Conservation (phyloP, 352 stramenopile species). For the Globisporangium canariense region DNA sequence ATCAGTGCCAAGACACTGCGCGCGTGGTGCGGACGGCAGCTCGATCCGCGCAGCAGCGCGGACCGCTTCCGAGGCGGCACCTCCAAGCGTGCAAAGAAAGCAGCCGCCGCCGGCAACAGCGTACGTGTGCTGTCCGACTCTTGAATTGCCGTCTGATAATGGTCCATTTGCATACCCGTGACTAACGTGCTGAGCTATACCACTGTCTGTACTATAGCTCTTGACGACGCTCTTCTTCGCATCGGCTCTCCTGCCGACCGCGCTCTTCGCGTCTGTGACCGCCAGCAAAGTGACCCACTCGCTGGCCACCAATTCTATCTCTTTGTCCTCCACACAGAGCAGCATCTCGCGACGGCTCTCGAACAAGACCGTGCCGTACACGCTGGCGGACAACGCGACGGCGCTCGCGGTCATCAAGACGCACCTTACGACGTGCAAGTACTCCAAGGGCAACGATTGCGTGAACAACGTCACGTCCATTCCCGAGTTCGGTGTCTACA, state of each 20-base stretch:
- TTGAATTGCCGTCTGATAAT: constrained; percentile 1
- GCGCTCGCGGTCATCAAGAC: constrained; percentile 35
- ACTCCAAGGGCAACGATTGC: constrained; percentile 58
- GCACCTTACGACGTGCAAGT: constrained; percentile 61
- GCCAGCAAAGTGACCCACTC: neutral
- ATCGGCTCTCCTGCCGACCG: constrained; percentile 35
- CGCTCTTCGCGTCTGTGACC: neutral
- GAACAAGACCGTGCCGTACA: constrained; percentile 27
- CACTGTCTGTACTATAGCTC: constrained; percentile 16
- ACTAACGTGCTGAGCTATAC: too few relatives aligned
- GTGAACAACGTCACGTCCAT: constrained; percentile 48
- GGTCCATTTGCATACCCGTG: too few relatives aligned
- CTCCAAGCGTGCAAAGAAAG: constrained; percentile 5
- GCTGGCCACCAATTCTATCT: neutral
- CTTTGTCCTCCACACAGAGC: neutral
- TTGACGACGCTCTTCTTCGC: constrained; percentile 40
- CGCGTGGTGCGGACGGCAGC: neutral
- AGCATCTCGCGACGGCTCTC: neutral
- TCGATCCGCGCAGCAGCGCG: neutral
- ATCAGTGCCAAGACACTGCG: neutral
- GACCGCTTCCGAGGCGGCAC: neutral
- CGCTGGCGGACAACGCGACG: constrained; percentile 34
- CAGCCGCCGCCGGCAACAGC: neutral
- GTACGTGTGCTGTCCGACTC: neutral
- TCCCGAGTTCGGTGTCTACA: constrained; percentile 49